phyloP scores from a whole-genome alignment of 176 grass and related monocot species.

The Puya raimondii region DNA sequence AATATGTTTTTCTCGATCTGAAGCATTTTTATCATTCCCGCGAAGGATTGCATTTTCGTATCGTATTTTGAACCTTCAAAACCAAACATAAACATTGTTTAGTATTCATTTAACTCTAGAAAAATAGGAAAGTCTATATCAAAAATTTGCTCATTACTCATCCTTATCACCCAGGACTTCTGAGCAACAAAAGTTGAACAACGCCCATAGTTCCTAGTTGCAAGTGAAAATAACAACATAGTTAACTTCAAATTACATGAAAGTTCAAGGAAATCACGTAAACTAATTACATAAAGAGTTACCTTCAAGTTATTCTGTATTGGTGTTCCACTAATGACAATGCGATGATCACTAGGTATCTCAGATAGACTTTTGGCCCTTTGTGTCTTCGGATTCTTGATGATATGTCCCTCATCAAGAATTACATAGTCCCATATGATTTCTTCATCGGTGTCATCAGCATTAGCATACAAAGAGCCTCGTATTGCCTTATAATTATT shows the following conservation, averaged over 20 bases:
- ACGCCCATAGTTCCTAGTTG: constrained; percentile 81
- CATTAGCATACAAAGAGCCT: constrained; percentile 32
- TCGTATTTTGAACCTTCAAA: constrained; percentile 52
- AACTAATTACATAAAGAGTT: constrained; percentile 1
- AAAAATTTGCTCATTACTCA: constrained; percentile 27
- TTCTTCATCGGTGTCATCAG: constrained; percentile 43
- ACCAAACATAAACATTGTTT: constrained; percentile 18
- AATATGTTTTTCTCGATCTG: constrained; percentile 51
- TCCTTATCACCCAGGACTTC: constrained; percentile 75
- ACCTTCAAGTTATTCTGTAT: constrained; percentile 94
- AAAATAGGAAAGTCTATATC: neutral
- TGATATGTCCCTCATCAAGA: constrained; percentile 84
- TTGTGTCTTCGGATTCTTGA: constrained; percentile 77
- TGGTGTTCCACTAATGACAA: constrained; percentile 79
- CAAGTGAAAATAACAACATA: constrained; percentile 7
- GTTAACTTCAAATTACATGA: neutral
- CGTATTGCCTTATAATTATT: constrained; percentile 63
- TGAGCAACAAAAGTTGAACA: constrained; percentile 80
- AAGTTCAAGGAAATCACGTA: constrained; percentile 9
- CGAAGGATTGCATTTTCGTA: constrained; percentile 65
- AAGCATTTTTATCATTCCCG: constrained; percentile 90
- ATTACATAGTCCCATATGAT: constrained; percentile 74
- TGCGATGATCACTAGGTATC: constrained; percentile 65
- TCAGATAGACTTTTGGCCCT: constrained; percentile 60
- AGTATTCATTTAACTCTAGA: neutral